Evolutionary conservation across 139 green algal genomes (phyloP).

Genomic region (Eudorina sp.): DNA sequence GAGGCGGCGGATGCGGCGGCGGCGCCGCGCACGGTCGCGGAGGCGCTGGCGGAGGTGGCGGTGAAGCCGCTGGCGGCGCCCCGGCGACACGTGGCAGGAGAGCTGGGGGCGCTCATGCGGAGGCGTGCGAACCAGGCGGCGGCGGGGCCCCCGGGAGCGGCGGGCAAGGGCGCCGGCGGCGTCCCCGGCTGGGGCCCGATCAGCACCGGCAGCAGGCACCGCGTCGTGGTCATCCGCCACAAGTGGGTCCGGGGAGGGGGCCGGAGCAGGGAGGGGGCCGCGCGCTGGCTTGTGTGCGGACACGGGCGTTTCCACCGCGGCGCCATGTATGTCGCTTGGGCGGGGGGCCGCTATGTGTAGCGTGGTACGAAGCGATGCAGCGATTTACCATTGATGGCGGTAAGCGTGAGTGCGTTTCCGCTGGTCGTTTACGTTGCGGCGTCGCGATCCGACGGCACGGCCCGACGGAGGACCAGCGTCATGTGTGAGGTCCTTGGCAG

Average conservation of each 20-base stretch:
- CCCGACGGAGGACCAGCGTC: too few relatives aligned
- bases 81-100: not conserved
- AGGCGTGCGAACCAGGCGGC: not conserved
- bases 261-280: not conserved
- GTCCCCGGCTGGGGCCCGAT: not conserved
- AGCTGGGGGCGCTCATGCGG: constrained; percentile 38
- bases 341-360: too few relatives aligned
- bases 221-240: constrained; percentile 7
- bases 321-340: too few relatives aligned
- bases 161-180: not conserved
- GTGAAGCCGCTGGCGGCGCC: not conserved
- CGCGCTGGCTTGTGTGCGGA: too few relatives aligned
- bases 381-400: too few relatives aligned
- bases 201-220: not conserved
- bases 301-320: too few relatives aligned
- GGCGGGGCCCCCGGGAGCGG: not conserved
- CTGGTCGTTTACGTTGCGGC: too few relatives aligned
- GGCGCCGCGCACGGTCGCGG: not conserved
- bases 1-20: not conserved
- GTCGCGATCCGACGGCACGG: too few relatives aligned
- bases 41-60: constrained; percentile 25
- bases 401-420: too few relatives aligned
- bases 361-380: too few relatives aligned
- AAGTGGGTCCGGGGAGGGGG: not conserved
- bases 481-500: too few relatives aligned